These are phyloP conservation scores for Astragalus membranaceus DNA, from an alignment of 306 rosid species.

Conservation along the genomic window DNA sequence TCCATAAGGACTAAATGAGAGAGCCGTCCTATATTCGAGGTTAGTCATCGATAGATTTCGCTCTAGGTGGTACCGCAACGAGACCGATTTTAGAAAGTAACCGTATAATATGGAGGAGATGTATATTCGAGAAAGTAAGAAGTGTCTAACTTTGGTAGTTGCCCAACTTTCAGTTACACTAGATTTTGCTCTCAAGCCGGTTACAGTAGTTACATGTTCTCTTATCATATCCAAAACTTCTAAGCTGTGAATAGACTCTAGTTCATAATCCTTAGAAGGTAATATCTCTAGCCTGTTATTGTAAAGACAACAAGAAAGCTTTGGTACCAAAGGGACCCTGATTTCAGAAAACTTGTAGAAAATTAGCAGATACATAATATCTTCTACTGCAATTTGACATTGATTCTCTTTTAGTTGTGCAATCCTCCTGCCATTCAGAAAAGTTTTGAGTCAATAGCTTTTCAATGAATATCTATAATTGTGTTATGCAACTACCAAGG, in stretches of 20 bases:
- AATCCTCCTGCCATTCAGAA: constrained; percentile 73
- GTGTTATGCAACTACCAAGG: not conserved
- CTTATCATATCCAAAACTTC: constrained; percentile 76
- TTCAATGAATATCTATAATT: constrained; percentile 2
- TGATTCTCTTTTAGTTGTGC: constrained; percentile 83
- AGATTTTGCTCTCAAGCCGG: constrained; percentile 75
- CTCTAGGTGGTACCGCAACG: constrained; percentile 63
- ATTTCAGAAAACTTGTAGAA: constrained; percentile 82
- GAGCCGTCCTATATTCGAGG: constrained; percentile 34
- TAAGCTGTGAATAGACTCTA: constrained; percentile 66
- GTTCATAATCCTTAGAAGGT: constrained; percentile 93
- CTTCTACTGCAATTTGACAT: constrained; percentile 72
- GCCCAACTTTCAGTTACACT: constrained; percentile 91
- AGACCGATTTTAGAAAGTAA: constrained; percentile 80
- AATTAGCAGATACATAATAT: constrained; percentile 74
- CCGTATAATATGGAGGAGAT: constrained; percentile 83
- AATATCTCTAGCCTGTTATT: constrained; percentile 84
- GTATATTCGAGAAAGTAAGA: constrained; percentile 50
- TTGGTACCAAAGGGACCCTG: constrained; percentile 77
- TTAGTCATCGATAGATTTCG: constrained; percentile 38
- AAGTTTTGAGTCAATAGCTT: constrained; percentile 24
- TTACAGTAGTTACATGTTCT: constrained; percentile 67
- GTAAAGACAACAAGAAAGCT: constrained; percentile 71
- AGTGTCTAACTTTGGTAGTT: constrained; percentile 48
- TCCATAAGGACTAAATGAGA: constrained; percentile 36